Base-by-base conservation (phyloP, 805 yeast genomes). In the Zygosaccharomyces pseudorouxii region DNA sequence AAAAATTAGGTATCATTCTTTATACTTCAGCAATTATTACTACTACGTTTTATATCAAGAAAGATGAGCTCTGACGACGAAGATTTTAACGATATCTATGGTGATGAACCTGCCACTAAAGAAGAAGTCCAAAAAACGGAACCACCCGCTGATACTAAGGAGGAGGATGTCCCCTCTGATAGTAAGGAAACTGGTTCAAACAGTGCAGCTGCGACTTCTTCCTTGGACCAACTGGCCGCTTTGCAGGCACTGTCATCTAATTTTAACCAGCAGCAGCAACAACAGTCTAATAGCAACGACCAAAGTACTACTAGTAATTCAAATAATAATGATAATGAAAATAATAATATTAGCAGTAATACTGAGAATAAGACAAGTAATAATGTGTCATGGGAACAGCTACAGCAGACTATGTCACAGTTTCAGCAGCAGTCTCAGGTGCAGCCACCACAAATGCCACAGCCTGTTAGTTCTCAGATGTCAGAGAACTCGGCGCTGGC, bases 41-140 rank as follows among this genome's bases (percentile, higher is more conserved):
- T 28, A 43, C 39, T 41, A 41, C 44, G 35, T 41, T 41, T 41
- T 41, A 41, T 41, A 28, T 25, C 35, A 50, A 38, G 31, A 50
- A 69, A 48, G 47, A 82, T 81, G 86, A 78, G 84, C 51, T 78
- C 84, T 52, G 96, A 89, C 71, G 97, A 89, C 72, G 97, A 90
- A 71, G 97, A 89, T 67, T 90, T 90, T 69, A 95, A 89, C 71
- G 97, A 90, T 67, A 87, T 90, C 71, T 90, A 90, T 71, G 71
- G 70, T 46, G 68, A 68, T 48, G 73, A 58, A 41, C 56, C 56
- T 38, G 54, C 58, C 36, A 52, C 56, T 10, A 48, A 39, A 6
- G 51, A 47, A 14, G 54, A 45, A 40, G 22, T 57, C n/a, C 36
- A 60, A 19, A 43, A 59, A 16, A 42, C 55, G n/a, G 45, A 52